phyloP scores from a whole-genome alignment of 2,329 filamentous ascomycete genomes.

The Venturia aucupariae region DNA sequence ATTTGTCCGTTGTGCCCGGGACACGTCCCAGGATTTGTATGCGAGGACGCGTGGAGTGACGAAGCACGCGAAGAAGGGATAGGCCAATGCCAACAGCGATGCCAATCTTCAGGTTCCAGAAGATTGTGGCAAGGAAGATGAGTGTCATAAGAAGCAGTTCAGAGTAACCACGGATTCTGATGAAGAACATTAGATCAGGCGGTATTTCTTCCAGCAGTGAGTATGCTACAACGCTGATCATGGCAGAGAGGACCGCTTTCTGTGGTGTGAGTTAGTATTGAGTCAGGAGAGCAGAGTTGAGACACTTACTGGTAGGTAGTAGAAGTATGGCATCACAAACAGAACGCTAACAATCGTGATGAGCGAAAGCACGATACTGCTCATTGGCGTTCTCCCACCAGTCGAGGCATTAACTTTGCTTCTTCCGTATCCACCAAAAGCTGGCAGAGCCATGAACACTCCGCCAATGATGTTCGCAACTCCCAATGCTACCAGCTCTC shows the following conservation, averaged over 20 bases:
- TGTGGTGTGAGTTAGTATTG: slow-evolving; percentile 27
- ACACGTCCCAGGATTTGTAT: slow-evolving; percentile 94
- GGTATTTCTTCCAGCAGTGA: slow-evolving; percentile 93
- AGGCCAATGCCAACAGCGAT: slow-evolving; percentile 91
- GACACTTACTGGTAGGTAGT: slow-evolving; percentile 77
- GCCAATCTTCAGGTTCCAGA: slow-evolving; percentile 87
- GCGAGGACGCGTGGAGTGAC: slow-evolving; percentile 80
- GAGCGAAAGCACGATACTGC: slow-evolving; percentile 73
- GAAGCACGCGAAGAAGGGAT: slow-evolving; percentile 80
- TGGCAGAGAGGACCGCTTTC: slow-evolving; percentile 88
- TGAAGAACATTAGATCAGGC: slow-evolving; percentile 84
- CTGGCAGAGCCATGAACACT: slow-evolving; percentile 84
- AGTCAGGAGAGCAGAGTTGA: not conserved
- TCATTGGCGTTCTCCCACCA: slow-evolving; percentile 88
- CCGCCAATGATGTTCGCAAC: slow-evolving; percentile 85
- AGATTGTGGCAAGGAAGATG: slow-evolving; percentile 86
- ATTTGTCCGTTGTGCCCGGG: slow-evolving; percentile 64
- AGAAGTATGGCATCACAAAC: slow-evolving; percentile 82
- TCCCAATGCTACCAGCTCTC: slow-evolving; percentile 86
- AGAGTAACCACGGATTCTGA: slow-evolving; percentile 72
- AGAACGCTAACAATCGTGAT: slow-evolving; percentile 74
- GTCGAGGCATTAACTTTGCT: slow-evolving; percentile 94
- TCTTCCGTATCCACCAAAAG: slow-evolving; percentile 90
- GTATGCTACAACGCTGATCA: slow-evolving; percentile 93
- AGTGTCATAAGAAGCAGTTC: slow-evolving; percentile 81